phyloP scores from a whole-genome alignment of 805 yeast genomes.

The Saccharomycopsis vini region DNA sequence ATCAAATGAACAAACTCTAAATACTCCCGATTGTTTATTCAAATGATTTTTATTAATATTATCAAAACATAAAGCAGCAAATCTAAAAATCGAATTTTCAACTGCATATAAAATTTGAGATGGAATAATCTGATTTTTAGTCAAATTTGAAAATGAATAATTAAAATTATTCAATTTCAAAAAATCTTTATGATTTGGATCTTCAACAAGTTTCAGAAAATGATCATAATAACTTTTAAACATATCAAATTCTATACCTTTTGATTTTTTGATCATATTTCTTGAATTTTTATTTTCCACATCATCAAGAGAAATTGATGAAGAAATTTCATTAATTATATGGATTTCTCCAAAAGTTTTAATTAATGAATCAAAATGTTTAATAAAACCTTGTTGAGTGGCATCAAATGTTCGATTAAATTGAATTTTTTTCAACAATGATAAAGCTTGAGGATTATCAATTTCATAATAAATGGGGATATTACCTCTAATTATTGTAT shows the following conservation, averaged over 20 bases:
- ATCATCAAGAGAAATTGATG: slow-evolving; percentile 4
- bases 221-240: slow-evolving; percentile 16
- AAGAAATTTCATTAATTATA: slow-evolving; percentile 12
- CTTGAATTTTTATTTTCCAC: not conserved
- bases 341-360: slow-evolving; percentile 80
- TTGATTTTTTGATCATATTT: not conserved
- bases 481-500: slow-evolving; percentile 80
- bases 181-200: slow-evolving; percentile 7
- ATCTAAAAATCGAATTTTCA: slow-evolving; percentile 59
- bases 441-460: slow-evolving; percentile 41
- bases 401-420: slow-evolving; percentile 76
- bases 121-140: slow-evolving; percentile 28
- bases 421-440: slow-evolving; percentile 67
- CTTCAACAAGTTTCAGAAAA: slow-evolving; percentile 10
- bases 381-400: slow-evolving; percentile 77
- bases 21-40: slow-evolving; percentile 83
- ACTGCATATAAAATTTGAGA: slow-evolving; percentile 49
- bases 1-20: slow-evolving; percentile 83
- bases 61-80: slow-evolving; percentile 81
- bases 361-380: slow-evolving; percentile 65
- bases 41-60: slow-evolving; percentile 45
- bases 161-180: slow-evolving; percentile 11
- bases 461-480: slow-evolving; percentile 95
- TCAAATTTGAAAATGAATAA: slow-evolving; percentile 12
- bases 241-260: slow-evolving; percentile 17